Evolutionary conservation across 176 grass and related monocot species (phyloP).

Genomic region (Aegilops speltoides): DNA sequence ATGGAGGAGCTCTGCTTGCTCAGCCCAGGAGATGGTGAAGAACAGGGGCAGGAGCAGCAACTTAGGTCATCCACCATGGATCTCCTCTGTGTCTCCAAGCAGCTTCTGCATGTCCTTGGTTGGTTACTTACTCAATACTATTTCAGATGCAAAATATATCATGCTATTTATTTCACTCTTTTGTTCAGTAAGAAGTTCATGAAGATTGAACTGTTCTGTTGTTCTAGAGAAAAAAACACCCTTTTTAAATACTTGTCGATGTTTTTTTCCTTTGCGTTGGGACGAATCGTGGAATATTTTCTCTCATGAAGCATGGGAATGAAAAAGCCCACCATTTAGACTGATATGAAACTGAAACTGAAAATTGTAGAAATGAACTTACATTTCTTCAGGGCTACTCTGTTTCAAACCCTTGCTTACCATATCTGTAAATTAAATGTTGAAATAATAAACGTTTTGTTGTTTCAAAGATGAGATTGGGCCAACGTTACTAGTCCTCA

Average conservation of each 20-base stretch:
- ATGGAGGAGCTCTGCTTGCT: slow-evolving; percentile 66
- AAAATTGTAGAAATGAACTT: not conserved
- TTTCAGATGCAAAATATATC: slow-evolving; percentile 11
- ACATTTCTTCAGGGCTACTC: not conserved
- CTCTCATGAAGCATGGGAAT: not conserved
- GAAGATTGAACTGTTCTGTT: not conserved
- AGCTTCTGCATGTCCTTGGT: slow-evolving; percentile 83
- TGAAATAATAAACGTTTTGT: slow-evolving; percentile 16
- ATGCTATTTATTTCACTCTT: not conserved
- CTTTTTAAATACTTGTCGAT: not conserved
- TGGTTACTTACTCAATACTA: slow-evolving; percentile 22
- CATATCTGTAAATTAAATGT: not conserved
- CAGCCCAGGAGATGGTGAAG: slow-evolving; percentile 25
- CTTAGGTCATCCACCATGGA: slow-evolving; percentile 54
- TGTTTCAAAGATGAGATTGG: slow-evolving; percentile 75
- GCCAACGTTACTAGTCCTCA: slow-evolving; percentile 71
- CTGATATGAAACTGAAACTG: not conserved
- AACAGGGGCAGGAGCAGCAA: slow-evolving; percentile 28
- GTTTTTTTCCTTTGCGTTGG: not conserved
- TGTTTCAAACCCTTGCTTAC: not conserved
- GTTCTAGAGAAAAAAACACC: not conserved
- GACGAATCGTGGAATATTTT: not conserved
- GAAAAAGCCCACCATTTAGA: not conserved
- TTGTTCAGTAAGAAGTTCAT: not conserved
- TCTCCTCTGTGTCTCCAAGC: slow-evolving; percentile 64